phyloP scores from a whole-genome alignment of 2,329 filamentous ascomycete genomes.

The Pseudogymnoascus sp. region DNA sequence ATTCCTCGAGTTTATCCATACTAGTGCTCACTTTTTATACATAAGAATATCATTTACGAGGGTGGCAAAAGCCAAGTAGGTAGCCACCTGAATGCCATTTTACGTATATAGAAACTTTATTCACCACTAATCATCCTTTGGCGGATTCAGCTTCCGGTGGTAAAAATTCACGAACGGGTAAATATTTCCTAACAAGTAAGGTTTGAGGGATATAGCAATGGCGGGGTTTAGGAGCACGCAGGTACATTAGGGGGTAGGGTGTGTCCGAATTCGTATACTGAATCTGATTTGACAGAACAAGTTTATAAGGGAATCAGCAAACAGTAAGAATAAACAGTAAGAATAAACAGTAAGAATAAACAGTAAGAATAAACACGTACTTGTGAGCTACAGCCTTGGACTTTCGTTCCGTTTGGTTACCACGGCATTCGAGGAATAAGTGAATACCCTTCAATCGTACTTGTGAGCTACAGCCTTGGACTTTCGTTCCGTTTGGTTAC shows the following conservation, averaged over 20 bases:
- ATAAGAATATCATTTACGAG: neutral
- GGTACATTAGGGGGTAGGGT: neutral
- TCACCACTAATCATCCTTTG: neutral
- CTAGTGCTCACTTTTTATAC: neutral
- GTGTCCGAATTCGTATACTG: neutral
- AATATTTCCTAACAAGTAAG: neutral
- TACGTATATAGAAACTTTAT: neutral
- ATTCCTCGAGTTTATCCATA: neutral
- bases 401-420: neutral
- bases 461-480: neutral
- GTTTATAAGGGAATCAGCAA: neutral
- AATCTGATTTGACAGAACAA: neutral
- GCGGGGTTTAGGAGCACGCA: neutral
- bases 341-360: too few relatives aligned
- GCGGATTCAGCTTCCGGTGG: neutral
- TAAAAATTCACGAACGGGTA: neutral
- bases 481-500: neutral
- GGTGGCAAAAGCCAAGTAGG: neutral
- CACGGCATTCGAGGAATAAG: neutral
- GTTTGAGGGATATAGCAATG: neutral
- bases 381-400: neutral
- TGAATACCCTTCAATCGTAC: neutral
- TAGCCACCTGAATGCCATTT: neutral
- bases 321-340: neutral
- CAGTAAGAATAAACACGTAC: too few relatives aligned